phyloP scores from a whole-genome alignment of 352 stramenopile species.

The Phytophthora citricola region DNA sequence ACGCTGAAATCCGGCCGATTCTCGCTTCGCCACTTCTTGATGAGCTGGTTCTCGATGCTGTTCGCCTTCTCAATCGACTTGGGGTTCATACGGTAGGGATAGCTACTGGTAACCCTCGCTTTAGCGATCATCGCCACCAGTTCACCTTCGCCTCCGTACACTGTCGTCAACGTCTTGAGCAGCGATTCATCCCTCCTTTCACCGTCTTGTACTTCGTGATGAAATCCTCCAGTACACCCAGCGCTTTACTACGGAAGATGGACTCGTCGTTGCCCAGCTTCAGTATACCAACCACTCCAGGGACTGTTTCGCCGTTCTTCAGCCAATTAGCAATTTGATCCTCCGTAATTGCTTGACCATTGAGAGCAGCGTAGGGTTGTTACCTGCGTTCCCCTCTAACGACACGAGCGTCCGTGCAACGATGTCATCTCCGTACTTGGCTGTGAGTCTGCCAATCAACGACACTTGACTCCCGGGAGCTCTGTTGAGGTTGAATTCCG shows the following conservation, averaged over 20 bases:
- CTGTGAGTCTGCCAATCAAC: not conserved
- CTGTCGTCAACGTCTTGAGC: not conserved
- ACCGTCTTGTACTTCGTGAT: not conserved
- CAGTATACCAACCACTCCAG: not conserved
- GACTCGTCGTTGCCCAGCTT: not conserved
- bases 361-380: not conserved
- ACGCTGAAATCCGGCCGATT: not conserved
- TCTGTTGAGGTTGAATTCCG: not conserved
- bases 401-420: not conserved
- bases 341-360: not conserved
- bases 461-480: not conserved
- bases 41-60: not conserved
- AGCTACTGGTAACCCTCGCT: too few species aligned
- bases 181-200: not conserved
- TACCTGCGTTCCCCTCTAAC: not conserved
- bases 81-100: too few species aligned
- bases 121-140: not conserved
- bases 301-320: not conserved
- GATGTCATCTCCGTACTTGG: slow-evolving; percentile 2
- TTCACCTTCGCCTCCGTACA: not conserved
- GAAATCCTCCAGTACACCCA: not conserved
- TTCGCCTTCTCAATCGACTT: not conserved
- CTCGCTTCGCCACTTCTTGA: not conserved
- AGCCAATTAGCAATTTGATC: not conserved
- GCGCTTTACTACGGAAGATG: too few species aligned